phyloP scores from a whole-genome alignment of 2,329 filamentous ascomycete species.

The Tolypocladium sp. region DNA sequence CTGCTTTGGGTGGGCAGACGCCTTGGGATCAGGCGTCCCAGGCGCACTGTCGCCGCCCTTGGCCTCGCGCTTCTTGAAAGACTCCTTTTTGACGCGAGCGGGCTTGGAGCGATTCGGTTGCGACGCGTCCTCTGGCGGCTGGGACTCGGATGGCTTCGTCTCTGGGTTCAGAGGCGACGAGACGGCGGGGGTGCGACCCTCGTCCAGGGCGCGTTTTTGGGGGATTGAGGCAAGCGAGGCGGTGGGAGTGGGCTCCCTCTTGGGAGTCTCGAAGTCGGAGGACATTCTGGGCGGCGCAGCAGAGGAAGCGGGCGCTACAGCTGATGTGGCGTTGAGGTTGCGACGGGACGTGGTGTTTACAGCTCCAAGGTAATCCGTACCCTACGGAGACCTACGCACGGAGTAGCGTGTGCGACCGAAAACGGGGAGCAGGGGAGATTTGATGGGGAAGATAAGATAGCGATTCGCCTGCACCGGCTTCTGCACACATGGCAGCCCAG shows the following conservation, averaged over 20 bases:
- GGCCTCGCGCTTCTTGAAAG: conserved; percentile 59
- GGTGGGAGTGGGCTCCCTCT: conserved; percentile 30
- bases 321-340: not conserved
- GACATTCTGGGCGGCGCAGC: conserved; percentile 17
- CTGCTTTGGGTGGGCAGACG: conserved; percentile 25
- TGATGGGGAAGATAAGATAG: conserved; percentile 4
- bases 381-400: too few species aligned
- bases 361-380: not conserved
- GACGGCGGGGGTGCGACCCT: conserved; percentile 60
- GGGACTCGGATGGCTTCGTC: conserved; percentile 31
- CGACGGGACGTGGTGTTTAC: not conserved
- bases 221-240: conserved; percentile 40
- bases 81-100: conserved; percentile 52
- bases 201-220: conserved; percentile 58
- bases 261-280: conserved; percentile 26
- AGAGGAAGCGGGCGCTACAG: not conserved
- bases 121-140: conserved; percentile 34
- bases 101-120: conserved; percentile 26
- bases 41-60: conserved; percentile 45
- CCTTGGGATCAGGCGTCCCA: conserved; percentile 48
- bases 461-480: not conserved
- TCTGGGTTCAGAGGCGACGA: conserved; percentile 69
- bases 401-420: too few species aligned
- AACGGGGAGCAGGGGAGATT: not conserved
- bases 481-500: not conserved